A percentile compares a stretch with the other conserved stretches of the same genome.
These are phyloP conservation scores for Diaporthe capsici DNA, from an alignment of 2,329 filamentous ascomycete species.

Conservation along the genomic window DNA sequence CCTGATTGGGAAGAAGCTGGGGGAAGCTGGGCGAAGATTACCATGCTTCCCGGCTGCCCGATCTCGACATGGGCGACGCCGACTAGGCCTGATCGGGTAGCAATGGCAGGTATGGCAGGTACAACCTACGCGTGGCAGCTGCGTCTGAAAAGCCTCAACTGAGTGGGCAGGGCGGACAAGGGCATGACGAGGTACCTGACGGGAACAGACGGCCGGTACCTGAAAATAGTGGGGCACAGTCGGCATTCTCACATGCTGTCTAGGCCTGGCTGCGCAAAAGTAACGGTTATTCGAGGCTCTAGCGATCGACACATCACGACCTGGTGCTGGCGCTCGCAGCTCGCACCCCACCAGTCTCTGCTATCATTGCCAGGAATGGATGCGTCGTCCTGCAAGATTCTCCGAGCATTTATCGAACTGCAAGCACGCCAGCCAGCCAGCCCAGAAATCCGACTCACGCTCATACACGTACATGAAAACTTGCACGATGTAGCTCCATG, in stretches of 20 bases:
- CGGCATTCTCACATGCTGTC: slow-evolving; percentile 18
- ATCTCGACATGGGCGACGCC: background rate
- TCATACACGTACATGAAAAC: background rate
- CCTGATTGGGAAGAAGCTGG: slow-evolving; percentile 32
- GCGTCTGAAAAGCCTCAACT: background rate
- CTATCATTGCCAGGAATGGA: slow-evolving; percentile 18
- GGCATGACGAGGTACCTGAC: slow-evolving; percentile 20
- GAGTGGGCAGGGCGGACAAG: background rate
- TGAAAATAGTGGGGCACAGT: slow-evolving; percentile 32
- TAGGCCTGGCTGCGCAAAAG: background rate
- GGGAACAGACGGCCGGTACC: slow-evolving; percentile 35
- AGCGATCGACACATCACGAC: background rate
- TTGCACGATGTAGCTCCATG: background rate
- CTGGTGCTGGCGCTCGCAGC: background rate
- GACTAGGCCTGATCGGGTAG: slow-evolving; percentile 22
- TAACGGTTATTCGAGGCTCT: slow-evolving; percentile 37
- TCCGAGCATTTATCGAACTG: slow-evolving; percentile 12
- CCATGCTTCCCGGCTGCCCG: background rate
- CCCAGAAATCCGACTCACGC: background rate
- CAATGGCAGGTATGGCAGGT: background rate
- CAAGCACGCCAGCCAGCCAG: background rate
- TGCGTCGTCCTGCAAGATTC: slow-evolving; percentile 1
- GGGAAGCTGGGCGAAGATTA: slow-evolving; percentile 26
- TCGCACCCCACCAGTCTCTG: slow-evolving; percentile 13
- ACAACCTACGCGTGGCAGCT: background rate